Evolutionary conservation across 2,329 filamentous ascomycete species (phyloP), one percentile per base, ranked within the genome.

Genomic region (Aspergillus pseudoterreus): DNA sequence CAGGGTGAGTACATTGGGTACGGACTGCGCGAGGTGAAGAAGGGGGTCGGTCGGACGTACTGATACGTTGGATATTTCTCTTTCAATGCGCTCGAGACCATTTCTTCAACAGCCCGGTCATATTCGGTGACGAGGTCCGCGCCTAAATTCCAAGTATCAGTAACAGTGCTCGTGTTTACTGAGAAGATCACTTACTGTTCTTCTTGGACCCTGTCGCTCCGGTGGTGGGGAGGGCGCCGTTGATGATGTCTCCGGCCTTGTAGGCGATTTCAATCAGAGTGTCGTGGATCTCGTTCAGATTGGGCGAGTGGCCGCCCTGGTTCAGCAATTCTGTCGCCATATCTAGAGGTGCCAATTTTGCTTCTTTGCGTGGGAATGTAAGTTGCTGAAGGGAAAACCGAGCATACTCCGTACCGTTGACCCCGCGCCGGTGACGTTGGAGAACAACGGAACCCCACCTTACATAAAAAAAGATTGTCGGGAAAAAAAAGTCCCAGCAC

Each of bases 51-150:
- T 17, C 11, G 47, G 67, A 65, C 64, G 10, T 71, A 82, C 70
- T 72, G 64, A 63, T 80, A 82, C 48, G 71, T 53, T 0, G 82
- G 82, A 62, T 82, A 85, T 57, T 74, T 75, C 8, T 71, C 62
- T 50, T 67, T 71, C 24, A 85, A 70, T 2, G 71, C 70, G 3
- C 71, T 71, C 4, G 78, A 82, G 38, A 85, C 77, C 66, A 82
- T 76, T 19, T 73, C 75, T 63, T 85, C 82, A 32, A 84, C 82
- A 4, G 80, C 82, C 55, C 76, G 79, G 66, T 85, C 82, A 51
- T 82, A 84, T 68, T 84, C 80, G 6, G 82, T 85, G 15, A 85
- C 82, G 32, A 85, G 75, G 62, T 85, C 82, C 52, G 81, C 81
- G 48, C 79, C 78, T 81, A 32, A 14, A 42, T 6, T 14, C 1